phyloP scores from a whole-genome alignment of 208 protist genomes.

The Trypanosoma conorhini region DNA sequence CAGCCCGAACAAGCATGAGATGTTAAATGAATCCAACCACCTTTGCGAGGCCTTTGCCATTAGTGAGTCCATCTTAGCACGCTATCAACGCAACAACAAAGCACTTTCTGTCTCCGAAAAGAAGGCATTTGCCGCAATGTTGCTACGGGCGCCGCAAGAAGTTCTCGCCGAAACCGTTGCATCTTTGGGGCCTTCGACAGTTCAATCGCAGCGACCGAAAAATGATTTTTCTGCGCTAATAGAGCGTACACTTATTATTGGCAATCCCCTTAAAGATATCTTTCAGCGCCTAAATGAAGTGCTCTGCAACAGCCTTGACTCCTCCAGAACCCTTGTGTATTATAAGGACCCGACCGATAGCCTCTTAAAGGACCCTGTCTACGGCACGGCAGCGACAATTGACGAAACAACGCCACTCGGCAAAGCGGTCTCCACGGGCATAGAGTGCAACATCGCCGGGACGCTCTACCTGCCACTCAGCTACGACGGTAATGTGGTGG shows the following conservation, averaged over 20 bases:
- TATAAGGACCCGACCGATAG: slow-evolving; percentile 45
- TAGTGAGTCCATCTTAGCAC: slow-evolving; percentile 69
- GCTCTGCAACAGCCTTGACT: slow-evolving; percentile 26
- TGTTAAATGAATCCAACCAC: slow-evolving; percentile 41
- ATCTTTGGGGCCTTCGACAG: not conserved
- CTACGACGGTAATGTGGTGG: slow-evolving; percentile 43
- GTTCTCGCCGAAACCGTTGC: slow-evolving; percentile 8
- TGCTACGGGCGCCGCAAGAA: slow-evolving; percentile 26
- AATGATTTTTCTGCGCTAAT: slow-evolving; percentile 26
- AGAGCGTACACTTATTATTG: slow-evolving; percentile 38
- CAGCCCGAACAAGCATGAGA: slow-evolving; percentile 2
- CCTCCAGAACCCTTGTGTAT: slow-evolving; percentile 37
- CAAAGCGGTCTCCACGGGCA: slow-evolving; percentile 41
- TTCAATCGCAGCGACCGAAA: not conserved
- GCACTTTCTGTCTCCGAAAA: slow-evolving; percentile 46
- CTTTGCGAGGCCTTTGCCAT: slow-evolving; percentile 71
- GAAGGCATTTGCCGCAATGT: slow-evolving; percentile 44
- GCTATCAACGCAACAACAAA: slow-evolving; percentile 56
- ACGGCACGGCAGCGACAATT: slow-evolving; percentile 44
- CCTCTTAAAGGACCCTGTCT: slow-evolving; percentile 63
- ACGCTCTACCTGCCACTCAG: slow-evolving; percentile 66
- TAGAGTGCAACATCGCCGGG: slow-evolving; percentile 41
- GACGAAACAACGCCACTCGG: slow-evolving; percentile 54
- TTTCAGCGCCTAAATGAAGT: slow-evolving; percentile 51
- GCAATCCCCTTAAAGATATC: slow-evolving; percentile 29